Evolutionary conservation across 208 protist genomes (phyloP), one percentile per base, ranked within the genome.

Genomic region (Trypanosoma conorhini): DNA sequence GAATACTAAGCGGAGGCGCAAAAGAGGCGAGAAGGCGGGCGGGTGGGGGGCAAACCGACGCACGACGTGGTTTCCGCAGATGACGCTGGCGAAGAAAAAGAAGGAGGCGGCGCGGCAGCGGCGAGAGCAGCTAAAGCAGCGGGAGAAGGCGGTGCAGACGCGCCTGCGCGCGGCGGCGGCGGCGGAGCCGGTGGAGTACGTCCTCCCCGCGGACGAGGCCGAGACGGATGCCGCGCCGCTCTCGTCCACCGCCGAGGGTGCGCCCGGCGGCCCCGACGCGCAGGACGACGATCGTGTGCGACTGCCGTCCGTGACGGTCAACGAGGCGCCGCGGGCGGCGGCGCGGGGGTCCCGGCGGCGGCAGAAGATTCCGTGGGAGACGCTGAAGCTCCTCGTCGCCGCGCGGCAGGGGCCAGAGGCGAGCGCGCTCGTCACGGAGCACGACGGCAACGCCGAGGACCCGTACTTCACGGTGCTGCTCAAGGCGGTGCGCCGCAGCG

Each of bases 371-470:
- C 65, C 83, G 4, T 91, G 85, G 85, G 79, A 91, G 73, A 57
- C 70, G 50, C 69, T 94, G 57, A 94, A 91, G 74, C 46, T 89
- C 30, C 28, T 50, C 5, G 83, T 86, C 10, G 79, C 67, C 21
- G 62, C 70, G 65, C 68, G 65, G 28, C 86, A 77, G 63, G 81
- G 85, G 9, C 51, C 68, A 0, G 76, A 74, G 46, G 83, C 72
- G 22, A 67, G 74, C 1, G 97, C 98, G 48, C 67, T 99, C 0
- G 97, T 99, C 0, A 96, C 98, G 52, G 72, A 98, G 67, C 96
- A 98, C 76, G 99, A 99, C 77, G 93, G 97, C 42, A 99, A 97
- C 69, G 82, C 98, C 13, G 65, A 83, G 19, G 98, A 99, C 80
- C 98, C 99, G 8, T 65, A 87, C 58, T 92, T 99, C 50, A 97